Conservation (phyloP, 768 basidiomycete species). For the Daedaleopsis sinensis region DNA sequence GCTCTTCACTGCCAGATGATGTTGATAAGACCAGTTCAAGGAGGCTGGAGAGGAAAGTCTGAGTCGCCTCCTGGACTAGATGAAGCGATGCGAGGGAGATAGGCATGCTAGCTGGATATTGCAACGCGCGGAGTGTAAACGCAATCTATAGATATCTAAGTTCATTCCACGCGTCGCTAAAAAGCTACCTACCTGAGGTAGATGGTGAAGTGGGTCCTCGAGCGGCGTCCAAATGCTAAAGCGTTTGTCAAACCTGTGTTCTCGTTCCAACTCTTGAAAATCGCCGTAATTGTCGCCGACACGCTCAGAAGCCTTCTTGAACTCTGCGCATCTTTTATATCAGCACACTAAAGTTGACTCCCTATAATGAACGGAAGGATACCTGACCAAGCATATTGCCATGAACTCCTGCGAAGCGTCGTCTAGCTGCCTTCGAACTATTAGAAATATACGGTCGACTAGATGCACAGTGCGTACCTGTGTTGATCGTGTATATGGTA, state of each 20-base stretch:
- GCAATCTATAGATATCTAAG: conserved; percentile 42
- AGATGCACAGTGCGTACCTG: too few species aligned
- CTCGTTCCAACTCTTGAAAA: conserved; percentile 31
- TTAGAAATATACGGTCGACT: too few species aligned
- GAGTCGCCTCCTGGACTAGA: conserved; percentile 32
- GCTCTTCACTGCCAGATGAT: neutral
- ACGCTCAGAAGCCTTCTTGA: conserved; percentile 8
- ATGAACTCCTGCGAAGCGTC: conserved; percentile 44
- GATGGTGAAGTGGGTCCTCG: conserved; percentile 53
- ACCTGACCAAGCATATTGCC: conserved; percentile 55
- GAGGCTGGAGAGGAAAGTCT: conserved; percentile 19
- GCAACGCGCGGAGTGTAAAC: conserved; percentile 22
- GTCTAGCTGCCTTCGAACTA: conserved; percentile 69
- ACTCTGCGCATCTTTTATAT: neutral
- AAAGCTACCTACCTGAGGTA: conserved; percentile 53
- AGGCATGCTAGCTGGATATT: conserved; percentile 18
- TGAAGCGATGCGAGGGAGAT: conserved; percentile 27
- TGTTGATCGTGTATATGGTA: too few species aligned
- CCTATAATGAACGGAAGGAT: neutral
- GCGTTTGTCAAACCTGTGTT: conserved; percentile 37
- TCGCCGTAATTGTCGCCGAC: conserved; percentile 42
- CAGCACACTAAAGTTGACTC: neutral
- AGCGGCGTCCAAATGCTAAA: conserved; percentile 42
- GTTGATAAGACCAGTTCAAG: neutral
- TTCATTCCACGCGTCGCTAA: conserved; percentile 43